Evolutionary conservation across 2,329 filamentous ascomycete species (phyloP).

Genomic region (Didymella pomorum): DNA sequence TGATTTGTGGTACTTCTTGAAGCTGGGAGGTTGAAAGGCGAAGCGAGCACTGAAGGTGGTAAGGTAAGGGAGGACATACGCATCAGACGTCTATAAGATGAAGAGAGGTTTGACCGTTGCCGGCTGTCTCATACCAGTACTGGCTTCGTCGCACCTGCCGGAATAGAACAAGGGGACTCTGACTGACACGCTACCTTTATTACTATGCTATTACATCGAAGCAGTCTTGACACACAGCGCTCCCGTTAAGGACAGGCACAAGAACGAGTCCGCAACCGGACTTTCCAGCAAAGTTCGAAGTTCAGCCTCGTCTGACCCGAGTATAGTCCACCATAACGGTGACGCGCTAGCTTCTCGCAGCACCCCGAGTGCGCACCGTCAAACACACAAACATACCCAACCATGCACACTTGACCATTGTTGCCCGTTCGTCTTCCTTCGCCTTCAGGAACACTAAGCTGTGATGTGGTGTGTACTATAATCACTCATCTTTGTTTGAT

Average conservation of each 20-base stretch:
- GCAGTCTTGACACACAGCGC: background rate
- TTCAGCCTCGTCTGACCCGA: too few species aligned
- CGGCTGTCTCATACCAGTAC: slow-evolving; percentile 10
- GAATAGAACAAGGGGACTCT: background rate
- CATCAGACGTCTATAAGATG: background rate
- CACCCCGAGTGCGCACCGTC: slow-evolving; percentile 2
- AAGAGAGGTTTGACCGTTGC: background rate
- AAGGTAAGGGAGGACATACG: background rate
- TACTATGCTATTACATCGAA: background rate
- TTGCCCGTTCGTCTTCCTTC: too few species aligned
- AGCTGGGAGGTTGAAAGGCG: too few species aligned
- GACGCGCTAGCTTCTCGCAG: slow-evolving; percentile 2
- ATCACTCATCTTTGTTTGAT: background rate
- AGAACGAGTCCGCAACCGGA: background rate
- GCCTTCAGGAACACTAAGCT: too few species aligned
- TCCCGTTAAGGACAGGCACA: too few species aligned
- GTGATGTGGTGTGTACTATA: too few species aligned
- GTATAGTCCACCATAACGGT: too few species aligned
- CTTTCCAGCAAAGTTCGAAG: background rate
- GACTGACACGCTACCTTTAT: background rate
- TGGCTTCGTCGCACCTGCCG: slow-evolving; percentile 4
- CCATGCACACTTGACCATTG: slow-evolving; percentile 3
- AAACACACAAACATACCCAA: slow-evolving; percentile 11
- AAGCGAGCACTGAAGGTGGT: too few species aligned
- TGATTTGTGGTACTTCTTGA: background rate